These are phyloP conservation scores for Boletus rex-veris DNA, from an alignment of 768 basidiomycete genomes.

Conservation along the genomic window DNA sequence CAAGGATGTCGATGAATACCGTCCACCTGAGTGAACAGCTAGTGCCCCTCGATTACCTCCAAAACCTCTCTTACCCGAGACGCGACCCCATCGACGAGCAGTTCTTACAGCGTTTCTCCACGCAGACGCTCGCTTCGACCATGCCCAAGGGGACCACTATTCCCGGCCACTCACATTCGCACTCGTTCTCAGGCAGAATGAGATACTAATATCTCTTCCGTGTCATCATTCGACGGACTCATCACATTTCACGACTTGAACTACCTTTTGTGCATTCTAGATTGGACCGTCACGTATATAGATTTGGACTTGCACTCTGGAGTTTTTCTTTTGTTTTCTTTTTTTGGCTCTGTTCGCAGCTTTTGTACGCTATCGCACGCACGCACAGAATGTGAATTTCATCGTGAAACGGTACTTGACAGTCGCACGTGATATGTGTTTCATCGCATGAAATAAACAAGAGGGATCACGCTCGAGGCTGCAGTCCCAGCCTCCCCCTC, in stretches of 20 bases:
- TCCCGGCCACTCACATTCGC: conserved; percentile 15
- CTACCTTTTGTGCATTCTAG: conserved; percentile 17
- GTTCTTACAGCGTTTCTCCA: conserved; percentile 54
- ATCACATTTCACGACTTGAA: conserved; percentile 7
- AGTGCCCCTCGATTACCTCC: conserved; percentile 63
- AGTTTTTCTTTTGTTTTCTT: conserved; percentile 11
- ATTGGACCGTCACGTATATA: conserved; percentile 27
- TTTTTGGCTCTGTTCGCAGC: conserved; percentile 6
- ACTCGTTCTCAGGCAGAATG: conserved; percentile 28
- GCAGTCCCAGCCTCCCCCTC: not conserved
- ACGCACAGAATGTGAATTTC: not conserved
- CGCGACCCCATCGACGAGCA: conserved; percentile 66
- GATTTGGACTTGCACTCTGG: conserved; percentile 28
- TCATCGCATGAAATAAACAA: not conserved
- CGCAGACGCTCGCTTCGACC: conserved; percentile 22
- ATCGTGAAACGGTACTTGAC: too few species aligned
- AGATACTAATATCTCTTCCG: conserved; percentile 3
- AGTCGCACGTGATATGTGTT: not conserved
- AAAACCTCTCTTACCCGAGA: conserved; percentile 49
- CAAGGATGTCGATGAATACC: conserved; percentile 19
- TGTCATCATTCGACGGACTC: not conserved
- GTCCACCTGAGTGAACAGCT: conserved; percentile 36
- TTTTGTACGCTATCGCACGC: conserved; percentile 23
- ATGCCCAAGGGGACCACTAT: conserved; percentile 13
- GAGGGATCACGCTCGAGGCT: too few species aligned